These are phyloP conservation scores for Kitagawia praeruptora DNA, from an alignment of 129 eudicot species.

Conservation along the genomic window DNA sequence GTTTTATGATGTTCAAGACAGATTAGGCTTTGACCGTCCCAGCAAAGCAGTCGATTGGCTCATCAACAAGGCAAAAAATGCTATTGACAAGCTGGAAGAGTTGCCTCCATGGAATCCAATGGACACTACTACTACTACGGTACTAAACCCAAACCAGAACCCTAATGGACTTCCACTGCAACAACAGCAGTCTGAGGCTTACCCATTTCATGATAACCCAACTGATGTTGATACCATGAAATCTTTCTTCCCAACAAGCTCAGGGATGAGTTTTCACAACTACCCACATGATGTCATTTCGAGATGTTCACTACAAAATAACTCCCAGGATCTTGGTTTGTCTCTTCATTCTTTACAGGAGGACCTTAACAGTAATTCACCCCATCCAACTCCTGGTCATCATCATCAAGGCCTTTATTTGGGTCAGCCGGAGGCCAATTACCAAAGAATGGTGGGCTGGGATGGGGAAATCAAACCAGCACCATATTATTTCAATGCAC, in stretches of 20 bases:
- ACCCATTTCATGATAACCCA: background rate
- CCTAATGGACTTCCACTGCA: background rate
- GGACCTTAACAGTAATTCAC: constrained; percentile 10
- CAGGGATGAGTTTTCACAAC: constrained; percentile 18
- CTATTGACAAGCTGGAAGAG: constrained; percentile 38
- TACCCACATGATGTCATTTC: constrained; percentile 16
- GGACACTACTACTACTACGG: background rate
- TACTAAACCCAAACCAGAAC: background rate
- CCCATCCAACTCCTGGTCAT: background rate
- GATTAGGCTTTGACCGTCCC: constrained; percentile 43
- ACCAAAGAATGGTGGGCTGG: constrained; percentile 18
- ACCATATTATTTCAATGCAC: constrained; percentile 5
- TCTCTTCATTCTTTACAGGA: constrained; percentile 28
- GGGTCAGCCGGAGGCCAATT: constrained; percentile 10
- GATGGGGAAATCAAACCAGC: constrained; percentile 4
- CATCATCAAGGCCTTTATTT: background rate
- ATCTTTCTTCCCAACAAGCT: constrained; percentile 27
- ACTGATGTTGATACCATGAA: constrained; percentile 29
- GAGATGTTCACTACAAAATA: constrained; percentile 8
- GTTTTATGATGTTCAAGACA: constrained; percentile 47
- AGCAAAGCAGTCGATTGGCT: constrained; percentile 53
- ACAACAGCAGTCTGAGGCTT: constrained; percentile 8
- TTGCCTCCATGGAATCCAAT: constrained; percentile 25
- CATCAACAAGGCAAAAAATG: constrained; percentile 33
- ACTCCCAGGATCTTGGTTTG: constrained; percentile 22